Conservation (phyloP, 179 eudicot species). For the Silene noctiflora region DNA sequence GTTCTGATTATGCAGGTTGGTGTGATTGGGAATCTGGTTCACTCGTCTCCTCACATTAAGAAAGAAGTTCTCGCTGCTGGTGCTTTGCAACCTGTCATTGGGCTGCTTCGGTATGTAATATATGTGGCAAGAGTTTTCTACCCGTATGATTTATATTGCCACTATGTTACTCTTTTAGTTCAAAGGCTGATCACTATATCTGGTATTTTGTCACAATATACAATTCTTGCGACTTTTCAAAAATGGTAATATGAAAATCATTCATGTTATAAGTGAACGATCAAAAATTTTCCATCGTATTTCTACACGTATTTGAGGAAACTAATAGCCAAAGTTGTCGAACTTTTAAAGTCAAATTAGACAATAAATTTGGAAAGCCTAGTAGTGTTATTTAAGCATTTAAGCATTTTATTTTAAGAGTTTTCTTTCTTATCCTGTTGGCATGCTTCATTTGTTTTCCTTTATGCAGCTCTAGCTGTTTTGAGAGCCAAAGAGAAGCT, state of each 20-base stretch:
- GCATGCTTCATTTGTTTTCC: not conserved
- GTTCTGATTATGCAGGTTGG: constrained; percentile 57
- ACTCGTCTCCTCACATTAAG: constrained; percentile 87
- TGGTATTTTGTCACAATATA: not conserved
- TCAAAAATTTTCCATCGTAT: too few species aligned
- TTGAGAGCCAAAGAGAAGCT: constrained; percentile 94
- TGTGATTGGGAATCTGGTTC: constrained; percentile 90
- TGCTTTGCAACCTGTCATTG: constrained; percentile 92
- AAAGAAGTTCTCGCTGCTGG: constrained; percentile 80
- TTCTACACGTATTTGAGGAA: too few species aligned
- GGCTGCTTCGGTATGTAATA: constrained; percentile 15
- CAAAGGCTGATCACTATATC: not conserved
- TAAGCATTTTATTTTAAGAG: not conserved
- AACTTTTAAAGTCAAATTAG: too few species aligned
- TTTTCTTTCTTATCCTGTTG: not conserved
- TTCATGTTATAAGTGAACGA: too few species aligned
- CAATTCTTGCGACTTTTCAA: too few species aligned
- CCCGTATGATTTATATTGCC: not conserved
- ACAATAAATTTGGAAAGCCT: too few species aligned
- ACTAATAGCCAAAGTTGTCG: too few species aligned
- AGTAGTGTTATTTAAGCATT: too few species aligned
- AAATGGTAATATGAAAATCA: too few species aligned
- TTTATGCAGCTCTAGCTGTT: constrained; percentile 64
- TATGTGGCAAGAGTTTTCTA: not conserved
- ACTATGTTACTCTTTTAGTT: not conserved